A percentile compares a stretch with the other conserved stretches of the same genome.
These are phyloP conservation scores for Artomyces pyxidatus DNA, from an alignment of 768 basidiomycete genomes.

Conservation along the genomic window DNA sequence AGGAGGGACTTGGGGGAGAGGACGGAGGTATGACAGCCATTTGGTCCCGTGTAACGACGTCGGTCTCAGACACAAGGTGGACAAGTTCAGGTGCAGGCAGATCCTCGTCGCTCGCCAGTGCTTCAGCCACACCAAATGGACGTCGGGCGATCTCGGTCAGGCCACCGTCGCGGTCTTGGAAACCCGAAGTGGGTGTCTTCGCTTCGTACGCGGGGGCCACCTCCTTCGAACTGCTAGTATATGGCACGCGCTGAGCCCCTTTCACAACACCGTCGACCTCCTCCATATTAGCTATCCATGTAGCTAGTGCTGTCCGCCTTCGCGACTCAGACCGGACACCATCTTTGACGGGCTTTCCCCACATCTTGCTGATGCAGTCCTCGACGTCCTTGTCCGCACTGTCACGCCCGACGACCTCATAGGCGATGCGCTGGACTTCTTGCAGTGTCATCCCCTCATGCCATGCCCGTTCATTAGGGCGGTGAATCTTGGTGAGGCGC, in stretches of 20 bases:
- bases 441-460: slow-evolving; percentile 42
- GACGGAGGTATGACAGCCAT: background rate
- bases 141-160: too few relatives aligned
- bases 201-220: background rate
- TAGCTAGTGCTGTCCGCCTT: slow-evolving; percentile 29
- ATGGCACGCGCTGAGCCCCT: too few relatives aligned
- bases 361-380: slow-evolving; percentile 35
- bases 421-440: slow-evolving; percentile 47
- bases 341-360: slow-evolving; percentile 33
- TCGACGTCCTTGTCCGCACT: slow-evolving; percentile 39
- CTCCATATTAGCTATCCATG: slow-evolving; percentile 37
- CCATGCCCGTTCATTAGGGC: slow-evolving; percentile 58
- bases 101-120: background rate
- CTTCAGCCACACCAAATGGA: background rate
- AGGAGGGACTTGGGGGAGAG: background rate
- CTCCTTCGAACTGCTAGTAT: background rate
- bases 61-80: background rate
- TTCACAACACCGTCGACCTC: slow-evolving; percentile 17
- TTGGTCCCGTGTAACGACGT: too few relatives aligned
- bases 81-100: background rate
- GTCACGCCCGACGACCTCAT: slow-evolving; percentile 46
- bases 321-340: slow-evolving; percentile 30
- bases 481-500: slow-evolving; percentile 62
- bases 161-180: background rate
- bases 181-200: background rate